Conservation (phyloP, 306 rosid genomes). For the Cyamopsis tetragonoloba region DNA sequence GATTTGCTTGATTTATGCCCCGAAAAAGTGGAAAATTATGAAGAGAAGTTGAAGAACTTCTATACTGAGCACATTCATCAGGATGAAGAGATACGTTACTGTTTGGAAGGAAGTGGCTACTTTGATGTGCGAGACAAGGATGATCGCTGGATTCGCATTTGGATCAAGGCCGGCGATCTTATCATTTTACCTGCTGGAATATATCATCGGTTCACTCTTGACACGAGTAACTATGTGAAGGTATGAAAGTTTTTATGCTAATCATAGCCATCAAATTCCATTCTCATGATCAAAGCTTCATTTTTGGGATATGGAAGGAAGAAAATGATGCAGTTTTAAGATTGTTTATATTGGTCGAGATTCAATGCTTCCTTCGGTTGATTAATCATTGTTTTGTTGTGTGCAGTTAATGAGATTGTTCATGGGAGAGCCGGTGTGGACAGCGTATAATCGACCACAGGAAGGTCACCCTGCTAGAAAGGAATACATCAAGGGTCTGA, state of each 20-base stretch:
- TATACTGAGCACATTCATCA: slow-evolving; percentile 93
- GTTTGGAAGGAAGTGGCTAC: slow-evolving; percentile 86
- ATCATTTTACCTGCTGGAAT: slow-evolving; percentile 96
- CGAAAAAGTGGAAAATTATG: slow-evolving; percentile 65
- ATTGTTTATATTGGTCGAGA: neutral
- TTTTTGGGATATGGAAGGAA: neutral
- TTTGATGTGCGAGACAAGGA: slow-evolving; percentile 75
- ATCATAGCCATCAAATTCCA: neutral
- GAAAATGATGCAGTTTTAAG: neutral
- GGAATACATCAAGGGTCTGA: slow-evolving; percentile 58
- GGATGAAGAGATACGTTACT: slow-evolving; percentile 88
- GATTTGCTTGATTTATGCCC: slow-evolving; percentile 85
- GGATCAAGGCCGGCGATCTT: slow-evolving; percentile 84
- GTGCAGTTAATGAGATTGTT: slow-evolving; percentile 85
- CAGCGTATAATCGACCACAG: slow-evolving; percentile 79
- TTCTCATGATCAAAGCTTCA: neutral
- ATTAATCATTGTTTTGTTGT: neutral
- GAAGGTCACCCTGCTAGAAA: slow-evolving; percentile 82
- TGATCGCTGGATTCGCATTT: slow-evolving; percentile 85
- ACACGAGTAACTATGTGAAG: slow-evolving; percentile 70
- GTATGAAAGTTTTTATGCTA: slow-evolving; percentile 34
- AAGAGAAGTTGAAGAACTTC: slow-evolving; percentile 79
- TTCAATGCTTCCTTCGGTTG: neutral
- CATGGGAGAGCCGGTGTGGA: slow-evolving; percentile 89
- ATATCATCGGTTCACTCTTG: slow-evolving; percentile 87